phyloP scores from a whole-genome alignment of 2,329 filamentous ascomycete genomes.

The Cordyceps pruinosa region DNA sequence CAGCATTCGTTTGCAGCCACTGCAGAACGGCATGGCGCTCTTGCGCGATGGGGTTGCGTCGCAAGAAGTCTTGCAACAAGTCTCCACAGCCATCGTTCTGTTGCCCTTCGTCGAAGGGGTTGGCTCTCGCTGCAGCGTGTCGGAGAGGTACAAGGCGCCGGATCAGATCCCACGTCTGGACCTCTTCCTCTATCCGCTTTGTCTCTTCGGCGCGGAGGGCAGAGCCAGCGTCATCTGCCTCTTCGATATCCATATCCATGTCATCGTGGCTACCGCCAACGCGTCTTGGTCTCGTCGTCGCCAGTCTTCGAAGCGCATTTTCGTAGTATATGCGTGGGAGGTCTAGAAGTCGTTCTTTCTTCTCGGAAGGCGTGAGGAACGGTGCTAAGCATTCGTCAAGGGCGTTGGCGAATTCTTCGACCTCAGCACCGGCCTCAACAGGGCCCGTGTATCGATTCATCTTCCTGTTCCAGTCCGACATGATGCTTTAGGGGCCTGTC shows the following conservation, averaged over 20 bases:
- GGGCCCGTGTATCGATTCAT: neutral
- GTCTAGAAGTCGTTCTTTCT: slow-evolving; percentile 59
- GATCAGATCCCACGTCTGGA: slow-evolving; percentile 85
- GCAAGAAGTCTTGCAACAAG: slow-evolving; percentile 65
- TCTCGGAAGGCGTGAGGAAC: slow-evolving; percentile 42
- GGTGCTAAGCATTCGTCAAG: slow-evolving; percentile 66
- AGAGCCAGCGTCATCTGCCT: slow-evolving; percentile 31
- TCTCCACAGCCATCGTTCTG: slow-evolving; percentile 18
- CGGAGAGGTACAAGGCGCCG: slow-evolving; percentile 66
- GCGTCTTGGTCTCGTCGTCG: slow-evolving; percentile 24
- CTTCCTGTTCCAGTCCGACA: neutral
- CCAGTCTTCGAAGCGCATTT: slow-evolving; percentile 36
- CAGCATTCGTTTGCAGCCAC: slow-evolving; percentile 77
- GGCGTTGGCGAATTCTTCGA: slow-evolving; percentile 77
- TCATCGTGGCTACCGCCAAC: slow-evolving; percentile 33
- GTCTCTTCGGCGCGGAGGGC: slow-evolving; percentile 21
- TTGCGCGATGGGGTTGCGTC: slow-evolving; percentile 63
- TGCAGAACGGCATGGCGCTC: slow-evolving; percentile 76
- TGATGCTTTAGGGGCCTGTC: neutral
- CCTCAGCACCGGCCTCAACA: slow-evolving; percentile 68
- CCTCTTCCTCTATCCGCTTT: slow-evolving; percentile 67
- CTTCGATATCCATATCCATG: slow-evolving; percentile 51
- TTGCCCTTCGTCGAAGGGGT: slow-evolving; percentile 21
- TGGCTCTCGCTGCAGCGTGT: slow-evolving; percentile 37
- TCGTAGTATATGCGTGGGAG: slow-evolving; percentile 53